A percentile compares a stretch with the other conserved stretches of the same genome.
Conservation (phyloP, 2,329 filamentous ascomycete genomes). For the Gremmenia infestans region DNA sequence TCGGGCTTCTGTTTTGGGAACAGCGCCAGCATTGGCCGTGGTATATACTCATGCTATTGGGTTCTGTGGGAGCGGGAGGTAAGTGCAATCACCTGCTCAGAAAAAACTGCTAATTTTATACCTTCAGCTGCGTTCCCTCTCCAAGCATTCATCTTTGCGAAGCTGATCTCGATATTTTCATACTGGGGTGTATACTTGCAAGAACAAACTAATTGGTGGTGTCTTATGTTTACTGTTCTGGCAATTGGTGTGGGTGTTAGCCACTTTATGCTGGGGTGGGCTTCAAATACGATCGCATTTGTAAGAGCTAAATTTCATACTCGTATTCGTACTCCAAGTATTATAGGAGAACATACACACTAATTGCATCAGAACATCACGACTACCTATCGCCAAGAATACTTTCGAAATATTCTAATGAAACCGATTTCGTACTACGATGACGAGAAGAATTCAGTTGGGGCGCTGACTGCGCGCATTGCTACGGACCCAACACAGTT, state of each 20-base stretch:
- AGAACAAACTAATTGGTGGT: slow-evolving; percentile 39
- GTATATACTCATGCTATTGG: slow-evolving; percentile 46
- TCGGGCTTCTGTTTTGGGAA: slow-evolving; percentile 49
- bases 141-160: slow-evolving; percentile 30
- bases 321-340: slow-evolving; percentile 15
- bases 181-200: slow-evolving; percentile 18
- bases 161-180: slow-evolving; percentile 29
- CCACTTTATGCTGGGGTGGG: slow-evolving; percentile 22
- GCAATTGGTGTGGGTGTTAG: slow-evolving; percentile 37
- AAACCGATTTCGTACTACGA: slow-evolving; percentile 39
- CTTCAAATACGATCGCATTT: slow-evolving; percentile 35
- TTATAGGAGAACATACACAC: not conserved
- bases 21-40: slow-evolving; percentile 46
- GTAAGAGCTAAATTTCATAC: slow-evolving; percentile 26
- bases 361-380: slow-evolving; percentile 24
- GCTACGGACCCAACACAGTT: slow-evolving; percentile 42
- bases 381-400: slow-evolving; percentile 35
- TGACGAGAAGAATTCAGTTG: slow-evolving; percentile 39
- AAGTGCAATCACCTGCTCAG: slow-evolving; percentile 14
- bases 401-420: slow-evolving; percentile 38
- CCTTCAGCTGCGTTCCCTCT: slow-evolving; percentile 36
- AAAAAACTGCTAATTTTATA: slow-evolving; percentile 19
- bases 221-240: slow-evolving; percentile 44
- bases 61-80: slow-evolving; percentile 30
- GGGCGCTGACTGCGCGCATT: slow-evolving; percentile 40